Evolutionary conservation across 768 basidiomycete genomes (phyloP).

Genomic region (Amanita muscaria): DNA sequence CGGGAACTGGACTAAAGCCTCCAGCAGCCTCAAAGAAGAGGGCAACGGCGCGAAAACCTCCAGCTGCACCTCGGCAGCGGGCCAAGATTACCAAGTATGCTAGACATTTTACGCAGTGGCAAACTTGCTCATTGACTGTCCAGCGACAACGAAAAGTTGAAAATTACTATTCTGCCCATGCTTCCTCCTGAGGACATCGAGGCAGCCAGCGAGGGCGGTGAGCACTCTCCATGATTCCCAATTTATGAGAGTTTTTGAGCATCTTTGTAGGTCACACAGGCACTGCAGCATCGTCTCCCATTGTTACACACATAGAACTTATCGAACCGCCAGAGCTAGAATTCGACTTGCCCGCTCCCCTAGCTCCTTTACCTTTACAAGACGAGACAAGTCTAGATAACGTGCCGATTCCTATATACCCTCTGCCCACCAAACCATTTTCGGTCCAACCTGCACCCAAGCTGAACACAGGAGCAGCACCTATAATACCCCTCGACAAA

Average conservation of each 20-base stretch:
- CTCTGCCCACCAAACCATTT: slow-evolving; percentile 76
- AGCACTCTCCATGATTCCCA: neutral
- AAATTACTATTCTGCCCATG: slow-evolving; percentile 23
- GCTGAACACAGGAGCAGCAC: slow-evolving; percentile 66
- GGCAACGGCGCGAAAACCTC: slow-evolving; percentile 35
- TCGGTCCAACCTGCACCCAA: slow-evolving; percentile 73
- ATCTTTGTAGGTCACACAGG: slow-evolving; percentile 43
- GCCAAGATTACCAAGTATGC: slow-evolving; percentile 29
- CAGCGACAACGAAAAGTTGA: slow-evolving; percentile 19
- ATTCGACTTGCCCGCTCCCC: slow-evolving; percentile 31
- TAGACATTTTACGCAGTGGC: slow-evolving; percentile 5
- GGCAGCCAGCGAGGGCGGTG: slow-evolving; percentile 53
- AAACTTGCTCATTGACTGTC: slow-evolving; percentile 9
- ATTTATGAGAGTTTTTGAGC: slow-evolving; percentile 8
- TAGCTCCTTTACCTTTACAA: slow-evolving; percentile 20
- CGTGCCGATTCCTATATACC: slow-evolving; percentile 61
- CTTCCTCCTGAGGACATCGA: slow-evolving; percentile 41
- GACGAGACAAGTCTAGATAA: slow-evolving; percentile 48
- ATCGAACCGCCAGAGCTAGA: slow-evolving; percentile 39
- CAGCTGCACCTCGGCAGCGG: slow-evolving; percentile 28
- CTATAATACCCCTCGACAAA: slow-evolving; percentile 58
- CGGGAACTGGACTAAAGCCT: slow-evolving; percentile 14
- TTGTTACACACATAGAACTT: slow-evolving; percentile 31
- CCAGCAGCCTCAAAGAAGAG: slow-evolving; percentile 42
- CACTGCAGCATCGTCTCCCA: slow-evolving; percentile 68